These are phyloP conservation scores for Aspergillus funiculosus DNA, from an alignment of 495 filamentous ascomycete species.

Conservation along the genomic window DNA sequence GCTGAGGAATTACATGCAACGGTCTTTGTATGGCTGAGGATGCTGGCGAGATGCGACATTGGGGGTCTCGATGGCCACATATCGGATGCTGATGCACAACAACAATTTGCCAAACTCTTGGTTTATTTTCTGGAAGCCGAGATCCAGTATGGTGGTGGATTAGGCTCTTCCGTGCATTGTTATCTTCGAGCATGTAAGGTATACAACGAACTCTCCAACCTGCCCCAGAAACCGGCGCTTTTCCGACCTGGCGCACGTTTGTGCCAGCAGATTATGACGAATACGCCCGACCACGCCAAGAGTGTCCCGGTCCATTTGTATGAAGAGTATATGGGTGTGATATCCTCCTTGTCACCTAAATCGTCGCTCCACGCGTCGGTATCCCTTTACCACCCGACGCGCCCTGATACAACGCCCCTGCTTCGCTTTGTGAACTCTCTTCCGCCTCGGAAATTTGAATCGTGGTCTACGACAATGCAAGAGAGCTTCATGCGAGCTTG, in stretches of 20 bases:
- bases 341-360: slow-evolving; percentile 24
- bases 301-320: slow-evolving; percentile 24
- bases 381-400: slow-evolving; percentile 32
- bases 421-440: slow-evolving; percentile 23
- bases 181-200: slow-evolving; percentile 28
- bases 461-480: slow-evolving; percentile 19
- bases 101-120: slow-evolving; percentile 27
- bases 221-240: slow-evolving; percentile 21
- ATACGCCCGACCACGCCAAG: slow-evolving; percentile 12
- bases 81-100: slow-evolving; percentile 16
- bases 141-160: slow-evolving; percentile 29
- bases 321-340: slow-evolving; percentile 26
- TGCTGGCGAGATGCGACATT: slow-evolving; percentile 28
- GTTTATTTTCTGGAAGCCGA: slow-evolving; percentile 32
- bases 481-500: slow-evolving; percentile 27
- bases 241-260: slow-evolving; percentile 23
- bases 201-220: slow-evolving; percentile 5
- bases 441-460: slow-evolving; percentile 12
- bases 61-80: slow-evolving; percentile 26
- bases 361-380: slow-evolving; percentile 23
- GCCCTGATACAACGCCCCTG: slow-evolving; percentile 30
- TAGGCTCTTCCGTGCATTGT: slow-evolving; percentile 26
- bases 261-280: slow-evolving; percentile 20
- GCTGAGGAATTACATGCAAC: slow-evolving; percentile 34
- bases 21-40: slow-evolving; percentile 30